These are phyloP conservation scores for Auriscalpium orientale DNA, from an alignment of 768 basidiomycete genomes.

Conservation along the genomic window DNA sequence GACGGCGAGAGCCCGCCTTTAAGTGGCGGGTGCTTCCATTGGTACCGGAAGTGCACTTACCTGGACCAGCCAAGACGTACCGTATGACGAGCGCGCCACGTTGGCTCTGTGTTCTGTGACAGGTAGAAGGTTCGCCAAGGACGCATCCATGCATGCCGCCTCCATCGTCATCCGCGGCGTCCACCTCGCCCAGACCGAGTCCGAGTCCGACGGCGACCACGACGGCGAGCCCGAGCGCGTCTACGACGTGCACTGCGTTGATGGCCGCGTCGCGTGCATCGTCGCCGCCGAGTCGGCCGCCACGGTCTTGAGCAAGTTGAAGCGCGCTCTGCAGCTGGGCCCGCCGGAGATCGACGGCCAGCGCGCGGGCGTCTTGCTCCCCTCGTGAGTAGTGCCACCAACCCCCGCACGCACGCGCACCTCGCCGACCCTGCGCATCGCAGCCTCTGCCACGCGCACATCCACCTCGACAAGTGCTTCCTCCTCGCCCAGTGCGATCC, in stretches of 20 bases:
- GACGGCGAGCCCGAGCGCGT: too few relatives aligned
- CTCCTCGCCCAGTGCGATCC: constrained; percentile 48
- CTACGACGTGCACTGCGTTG: background rate
- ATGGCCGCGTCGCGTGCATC: background rate
- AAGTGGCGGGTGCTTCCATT: background rate
- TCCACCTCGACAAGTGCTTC: constrained; percentile 66
- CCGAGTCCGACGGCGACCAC: background rate
- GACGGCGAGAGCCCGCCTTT: background rate
- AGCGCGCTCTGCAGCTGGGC: too few relatives aligned
- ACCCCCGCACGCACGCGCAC: background rate
- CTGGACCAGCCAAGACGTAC: too few relatives aligned
- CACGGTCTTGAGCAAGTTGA: background rate
- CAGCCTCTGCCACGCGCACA: constrained; percentile 53
- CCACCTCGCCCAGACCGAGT: background rate
- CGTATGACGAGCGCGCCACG: too few relatives aligned
- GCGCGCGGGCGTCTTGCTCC: background rate
- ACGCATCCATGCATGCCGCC: too few relatives aligned
- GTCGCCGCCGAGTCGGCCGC: background rate
- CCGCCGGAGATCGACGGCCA: background rate
- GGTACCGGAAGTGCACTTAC: too few relatives aligned
- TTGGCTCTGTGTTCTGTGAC: too few relatives aligned
- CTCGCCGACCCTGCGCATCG: background rate
- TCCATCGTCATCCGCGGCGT: background rate
- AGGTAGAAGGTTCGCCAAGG: too few relatives aligned
- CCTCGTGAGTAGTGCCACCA: background rate